Percentiles rank a stretch among this genome's conserved stretches.
Evolutionary conservation across 257 asterid genomes (phyloP).

Genomic region (Euphrasia confusa): DNA sequence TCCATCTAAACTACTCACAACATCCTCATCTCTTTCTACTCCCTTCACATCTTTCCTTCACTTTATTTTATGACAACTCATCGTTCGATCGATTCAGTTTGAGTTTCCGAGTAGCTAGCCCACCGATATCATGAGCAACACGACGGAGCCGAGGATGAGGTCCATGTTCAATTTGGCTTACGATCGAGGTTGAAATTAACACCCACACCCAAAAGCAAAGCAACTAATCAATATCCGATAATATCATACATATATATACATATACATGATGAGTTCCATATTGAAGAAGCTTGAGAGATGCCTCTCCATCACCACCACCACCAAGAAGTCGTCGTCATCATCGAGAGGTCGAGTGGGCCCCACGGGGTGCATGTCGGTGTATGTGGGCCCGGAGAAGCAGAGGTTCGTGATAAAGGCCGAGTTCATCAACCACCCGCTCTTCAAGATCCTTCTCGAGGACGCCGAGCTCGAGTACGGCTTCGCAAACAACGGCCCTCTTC

Average conservation of each 20-base stretch:
- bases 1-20: too few relatives aligned
- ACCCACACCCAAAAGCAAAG: too few relatives aligned
- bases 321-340: not conserved
- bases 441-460: conserved; percentile 67
- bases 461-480: conserved; percentile 70
- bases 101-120: not conserved
- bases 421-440: conserved; percentile 48
- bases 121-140: conserved; percentile 23
- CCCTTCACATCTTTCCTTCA: too few relatives aligned
- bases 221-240: not conserved
- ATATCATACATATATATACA: too few relatives aligned
- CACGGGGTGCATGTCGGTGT: not conserved
- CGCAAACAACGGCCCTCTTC: conserved; percentile 46
- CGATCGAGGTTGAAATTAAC: conserved; percentile 47
- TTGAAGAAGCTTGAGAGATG: conserved; percentile 33
- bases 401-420: conserved; percentile 4
- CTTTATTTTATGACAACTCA: too few relatives aligned
- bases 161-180: conserved; percentile 41
- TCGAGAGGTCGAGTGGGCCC: conserved; percentile 37
- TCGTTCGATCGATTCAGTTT: not conserved
- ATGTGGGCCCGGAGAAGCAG: conserved; percentile 1
- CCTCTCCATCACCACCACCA: conserved; percentile 21
- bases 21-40: too few relatives aligned
- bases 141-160: conserved; percentile 30
- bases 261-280: not conserved